Evolutionary conservation across 2,329 filamentous ascomycete genomes (phyloP), one percentile per base, ranked within the genome.

Genomic region (Calonectria pteridis): DNA sequence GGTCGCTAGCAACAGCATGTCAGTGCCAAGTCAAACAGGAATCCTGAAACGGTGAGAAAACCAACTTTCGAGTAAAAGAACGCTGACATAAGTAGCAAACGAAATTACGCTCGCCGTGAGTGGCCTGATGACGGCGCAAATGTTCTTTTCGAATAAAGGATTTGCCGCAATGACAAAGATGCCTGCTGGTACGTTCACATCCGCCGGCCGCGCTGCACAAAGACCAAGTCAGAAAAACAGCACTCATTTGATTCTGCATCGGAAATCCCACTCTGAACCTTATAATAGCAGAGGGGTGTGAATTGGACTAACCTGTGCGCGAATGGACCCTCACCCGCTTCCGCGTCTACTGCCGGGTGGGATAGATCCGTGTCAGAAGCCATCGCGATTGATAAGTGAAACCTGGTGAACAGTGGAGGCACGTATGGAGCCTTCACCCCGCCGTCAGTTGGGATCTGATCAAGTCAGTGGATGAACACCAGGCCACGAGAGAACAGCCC

Each of bases 121-220:
- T 85, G 6, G 85, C 85, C 75, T 86, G 83, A 73, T 86, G 85
- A 5, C 85, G 80, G 9, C 83, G 76, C 46, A 86, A 76, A 51
- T 86, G 85, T 71, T 86, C 85, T 65, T 85, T 86, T 71, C 85
- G 79, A 51, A 86, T 80, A 70, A 86, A 86, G 26, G 81, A 81
- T 73, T 84, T 85, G 16, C 85, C 84, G 69, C 85, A 86, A 51
- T 85, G 84, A 62, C 85, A 86, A 10, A 77, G 70, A 78, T 83
- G 82, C n/a, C 82, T 81, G 9, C 55, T 70, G 14, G 74, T 49
- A 7, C 69, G 28, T 43, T 67, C 69, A 43, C 58, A 65, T 40
- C 49, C 64, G 26, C 49, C 64, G 26, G 65, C 29, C 31, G 40
- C 53, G n/a, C 66, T 63, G 46, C 28, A 28, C 28, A 50, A 14